phyloP scores from a whole-genome alignment of 2,329 filamentous ascomycete species.

The Alternaria sp. region DNA sequence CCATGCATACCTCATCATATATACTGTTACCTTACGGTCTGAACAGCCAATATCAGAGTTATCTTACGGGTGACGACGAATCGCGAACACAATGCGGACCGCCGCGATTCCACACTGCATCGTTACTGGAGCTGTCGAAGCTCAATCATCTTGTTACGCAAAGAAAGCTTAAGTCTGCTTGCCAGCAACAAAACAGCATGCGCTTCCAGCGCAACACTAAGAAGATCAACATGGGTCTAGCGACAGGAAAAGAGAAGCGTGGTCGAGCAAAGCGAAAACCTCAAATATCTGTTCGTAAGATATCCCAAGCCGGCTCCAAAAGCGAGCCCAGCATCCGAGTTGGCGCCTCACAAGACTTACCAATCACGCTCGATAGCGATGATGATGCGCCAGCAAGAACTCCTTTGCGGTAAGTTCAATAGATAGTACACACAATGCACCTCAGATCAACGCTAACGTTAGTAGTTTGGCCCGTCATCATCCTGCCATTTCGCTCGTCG shows the following conservation, averaged over 20 bases:
- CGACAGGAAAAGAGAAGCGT: conserved; percentile 2
- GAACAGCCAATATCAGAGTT: conserved; percentile 8
- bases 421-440: not conserved
- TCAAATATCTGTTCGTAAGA: not conserved
- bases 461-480: not conserved
- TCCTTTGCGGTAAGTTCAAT: not conserved
- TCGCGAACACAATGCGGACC: not conserved
- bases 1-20: conserved; percentile 10
- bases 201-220: not conserved
- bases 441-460: not conserved
- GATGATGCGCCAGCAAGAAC: not conserved
- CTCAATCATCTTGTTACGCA: not conserved
- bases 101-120: not conserved
- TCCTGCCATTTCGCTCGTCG: not conserved
- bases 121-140: not conserved
- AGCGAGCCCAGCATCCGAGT: not conserved
- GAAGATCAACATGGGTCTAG: not conserved
- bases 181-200: not conserved
- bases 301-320: not conserved
- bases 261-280: not conserved
- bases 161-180: not conserved
- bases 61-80: conserved; percentile 2
- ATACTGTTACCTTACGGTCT: conserved; percentile 23
- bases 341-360: conserved; percentile 6
- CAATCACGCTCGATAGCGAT: conserved; percentile 27